Evolutionary conservation across 331 rosid species (phyloP), one percentile per base, ranked within the genome.

Genomic region (Phaseolus coccineus): DNA sequence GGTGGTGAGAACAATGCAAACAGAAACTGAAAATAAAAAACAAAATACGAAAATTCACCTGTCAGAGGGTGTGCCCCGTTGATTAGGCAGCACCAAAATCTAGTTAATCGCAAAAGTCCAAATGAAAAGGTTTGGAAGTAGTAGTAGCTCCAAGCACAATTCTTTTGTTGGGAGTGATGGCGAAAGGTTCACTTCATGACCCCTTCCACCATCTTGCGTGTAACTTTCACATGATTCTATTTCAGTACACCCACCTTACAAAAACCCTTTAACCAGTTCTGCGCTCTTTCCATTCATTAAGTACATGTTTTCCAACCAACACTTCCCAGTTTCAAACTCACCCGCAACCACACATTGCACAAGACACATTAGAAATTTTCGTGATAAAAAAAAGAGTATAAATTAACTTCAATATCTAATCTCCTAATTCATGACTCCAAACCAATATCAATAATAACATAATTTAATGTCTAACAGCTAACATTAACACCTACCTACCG

Each of bases 291-390:
- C 52, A 1, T 30, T 77, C 83, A 71, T 46, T 44, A 82, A 75
- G 13, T 74, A 57, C 79, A n/a, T 80, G 87, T 84, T 68, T 81
- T 50, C 81, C 78, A 86, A 84, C 85, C 63, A 73, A 85, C 85
- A 64, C 78, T 51, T 25, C 44, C 37, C 80, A 47, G 27, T 51
- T 35, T 39, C 66, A 72, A 73, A 42, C 25, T 27, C 76, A 39
- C 69, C 87, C 84, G 69, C 68, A 62, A 81, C 78, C 76, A 68
- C 74, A 84, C 65, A 25, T 69, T 1, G 1, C 15, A 59, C 13
- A 2, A 61, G 22, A 12, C 19, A 7, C 68, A 15, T 15, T 14
- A 1, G 6, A 31, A 33, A 15, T 3, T 19, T 4, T 48, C 61
- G 58, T 33, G 44, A 53, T 39, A 5, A 14, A 31, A 31, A 72